These are phyloP conservation scores for Tephrocybe sp. DNA, from an alignment of 768 basidiomycete genomes.

Conservation along the genomic window DNA sequence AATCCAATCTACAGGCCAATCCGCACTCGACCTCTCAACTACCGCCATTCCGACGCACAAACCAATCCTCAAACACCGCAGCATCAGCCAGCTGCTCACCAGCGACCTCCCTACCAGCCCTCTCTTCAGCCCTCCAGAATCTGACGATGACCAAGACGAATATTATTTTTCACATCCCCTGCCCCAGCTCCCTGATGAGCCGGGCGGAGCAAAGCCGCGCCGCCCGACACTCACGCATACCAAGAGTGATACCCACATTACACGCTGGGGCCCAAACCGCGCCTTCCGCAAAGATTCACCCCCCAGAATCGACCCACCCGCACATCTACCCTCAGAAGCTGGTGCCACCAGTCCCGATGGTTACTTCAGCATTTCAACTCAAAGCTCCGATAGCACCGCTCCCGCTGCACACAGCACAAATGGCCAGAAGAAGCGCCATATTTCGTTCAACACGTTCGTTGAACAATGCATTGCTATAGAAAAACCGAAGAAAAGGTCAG, in stretches of 20 bases:
- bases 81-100: slow-evolving; percentile 85
- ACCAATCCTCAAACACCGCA: slow-evolving; percentile 95
- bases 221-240: slow-evolving; percentile 76
- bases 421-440: slow-evolving; percentile 74
- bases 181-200: slow-evolving; percentile 12
- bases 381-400: slow-evolving; percentile 15
- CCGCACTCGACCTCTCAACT: slow-evolving; percentile 48
- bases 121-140: slow-evolving; percentile 59
- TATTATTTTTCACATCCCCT: neutral
- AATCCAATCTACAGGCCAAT: slow-evolving; percentile 34
- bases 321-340: slow-evolving; percentile 16
- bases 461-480: slow-evolving; percentile 94
- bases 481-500: slow-evolving; percentile 52
- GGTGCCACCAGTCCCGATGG: slow-evolving; percentile 23
- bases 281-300: slow-evolving; percentile 69
- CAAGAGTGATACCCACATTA: slow-evolving; percentile 86
- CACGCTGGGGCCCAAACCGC: slow-evolving; percentile 48
- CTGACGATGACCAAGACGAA: slow-evolving; percentile 41
- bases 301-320: slow-evolving; percentile 55
- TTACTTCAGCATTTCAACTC: slow-evolving; percentile 13
- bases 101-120: slow-evolving; percentile 67
- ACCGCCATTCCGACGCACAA: slow-evolving; percentile 44
- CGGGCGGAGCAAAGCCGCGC: slow-evolving; percentile 17
- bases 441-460: slow-evolving; percentile 97
- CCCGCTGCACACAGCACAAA: neutral